Evolutionary conservation across 2,329 filamentous ascomycete genomes (phyloP), one percentile per base, ranked within the genome.

Genomic region (Gnomoniopsis smithogilvyi): DNA sequence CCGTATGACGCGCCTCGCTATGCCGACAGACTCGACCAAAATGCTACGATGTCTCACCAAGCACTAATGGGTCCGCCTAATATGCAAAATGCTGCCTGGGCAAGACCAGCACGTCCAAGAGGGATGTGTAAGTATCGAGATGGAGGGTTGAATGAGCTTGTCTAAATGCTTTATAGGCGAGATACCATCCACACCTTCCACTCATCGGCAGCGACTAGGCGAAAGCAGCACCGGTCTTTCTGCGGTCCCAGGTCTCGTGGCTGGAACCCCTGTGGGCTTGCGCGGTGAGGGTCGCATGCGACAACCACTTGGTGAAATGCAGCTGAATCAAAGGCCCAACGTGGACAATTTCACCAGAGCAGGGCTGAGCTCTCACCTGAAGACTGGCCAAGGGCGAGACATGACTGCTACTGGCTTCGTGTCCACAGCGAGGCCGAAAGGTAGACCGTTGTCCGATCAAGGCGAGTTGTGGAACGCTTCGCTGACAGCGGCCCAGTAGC

Each of bases 101-200:
- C 58, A 36, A 62, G 36, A 24, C 30, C 45, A 7, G 36, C 34
- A 33, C 45, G 38, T 7, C 47, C 63, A 15, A 63, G 66, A 59
- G 64, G 67, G 68, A 59, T 59, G 58, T 53, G 17, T 11, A 41
- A 19, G 15, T 17, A n/a, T 17, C 2, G 46, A 8, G 2, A 10
- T 1, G 34, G 8, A 10, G 15, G 17, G 14, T 11, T 15, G 11
- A 19, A 36, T 54, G n/a, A 45, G 24, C 2, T 15, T 19, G 6
- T 12, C 56, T 43, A 41, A 56, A 6, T 22, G 12, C 36, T 15
- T 11, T 17, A 26, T 26, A 73, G 70, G 60, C 6, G 68, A 69
- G 24, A 38, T 70, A 15, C 68, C 71, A n/a, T 41, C 70, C 33
- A 74, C 72, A 1, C 71, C 72, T 19, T 70, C 72, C 12, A 69